These are phyloP conservation scores for Neurospora tetraspora DNA, from an alignment of 495 filamentous ascomycete genomes.

Conservation along the genomic window DNA sequence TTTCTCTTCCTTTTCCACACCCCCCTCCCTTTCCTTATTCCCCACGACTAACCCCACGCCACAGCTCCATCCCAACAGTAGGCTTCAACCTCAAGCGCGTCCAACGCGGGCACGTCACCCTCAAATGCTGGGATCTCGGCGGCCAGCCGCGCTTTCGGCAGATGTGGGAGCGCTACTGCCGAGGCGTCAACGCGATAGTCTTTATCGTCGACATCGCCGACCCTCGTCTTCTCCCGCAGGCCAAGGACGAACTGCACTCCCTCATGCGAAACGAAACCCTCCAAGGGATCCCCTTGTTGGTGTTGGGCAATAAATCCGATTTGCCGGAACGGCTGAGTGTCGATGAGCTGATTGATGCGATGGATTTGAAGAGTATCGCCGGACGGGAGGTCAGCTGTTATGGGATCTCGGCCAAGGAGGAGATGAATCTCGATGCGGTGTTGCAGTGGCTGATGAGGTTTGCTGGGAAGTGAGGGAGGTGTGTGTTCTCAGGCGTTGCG, in stretches of 20 bases:
- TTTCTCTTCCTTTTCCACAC: conserved; percentile 1
- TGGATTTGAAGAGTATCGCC: conserved; percentile 82
- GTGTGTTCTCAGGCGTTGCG: neutral
- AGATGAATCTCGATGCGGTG: conserved; percentile 96
- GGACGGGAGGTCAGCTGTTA: conserved; percentile 97
- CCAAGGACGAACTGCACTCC: conserved; percentile 82
- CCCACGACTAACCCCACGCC: conserved; percentile 32
- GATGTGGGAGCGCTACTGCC: conserved; percentile 99
- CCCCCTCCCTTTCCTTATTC: conserved; percentile 1
- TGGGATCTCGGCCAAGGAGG: conserved; percentile 95
- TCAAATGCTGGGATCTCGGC: conserved; percentile 98
- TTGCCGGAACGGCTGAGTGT: conserved; percentile 78
- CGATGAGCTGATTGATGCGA: conserved; percentile 86
- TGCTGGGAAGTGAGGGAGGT: conserved; percentile 45
- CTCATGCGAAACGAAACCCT: conserved; percentile 78
- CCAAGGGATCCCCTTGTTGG: conserved; percentile 86
- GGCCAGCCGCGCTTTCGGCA: conserved; percentile 94
- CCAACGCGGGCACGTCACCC: conserved; percentile 94
- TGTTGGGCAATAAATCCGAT: conserved; percentile 96
- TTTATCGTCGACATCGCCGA: conserved; percentile 89
- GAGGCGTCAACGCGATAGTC: conserved; percentile 94
- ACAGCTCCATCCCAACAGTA: conserved; percentile 93
- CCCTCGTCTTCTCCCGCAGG: conserved; percentile 65
- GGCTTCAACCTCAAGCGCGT: conserved; percentile 99
- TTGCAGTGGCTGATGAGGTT: conserved; percentile 93